Evolutionary conservation across 495 filamentous ascomycete species (phyloP).

Genomic region (Hypoxylon cercidicola): DNA sequence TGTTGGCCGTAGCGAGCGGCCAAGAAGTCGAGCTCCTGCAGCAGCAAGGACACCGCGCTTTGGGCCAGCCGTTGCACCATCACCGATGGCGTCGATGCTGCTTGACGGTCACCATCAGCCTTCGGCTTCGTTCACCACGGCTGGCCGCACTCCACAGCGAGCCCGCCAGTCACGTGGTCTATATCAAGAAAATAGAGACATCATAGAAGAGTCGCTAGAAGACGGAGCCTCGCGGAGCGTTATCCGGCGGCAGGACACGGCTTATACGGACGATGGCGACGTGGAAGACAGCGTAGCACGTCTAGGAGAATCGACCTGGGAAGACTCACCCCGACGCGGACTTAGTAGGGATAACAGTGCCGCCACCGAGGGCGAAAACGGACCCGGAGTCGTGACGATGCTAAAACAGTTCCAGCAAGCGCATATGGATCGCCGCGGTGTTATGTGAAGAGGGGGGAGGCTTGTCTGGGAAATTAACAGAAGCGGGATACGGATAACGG

Average conservation of each 20-base stretch:
- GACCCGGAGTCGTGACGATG: conserved; percentile 80
- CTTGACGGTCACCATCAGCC: conserved; percentile 91
- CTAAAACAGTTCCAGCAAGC: conserved; percentile 92
- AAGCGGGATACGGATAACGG: not conserved
- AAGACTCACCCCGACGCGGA: conserved; percentile 55
- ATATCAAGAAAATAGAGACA: conserved; percentile 54
- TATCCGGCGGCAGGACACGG: conserved; percentile 71
- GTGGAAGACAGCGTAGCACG: conserved; percentile 60
- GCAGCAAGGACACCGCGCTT: conserved; percentile 45
- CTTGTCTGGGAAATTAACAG: not conserved
- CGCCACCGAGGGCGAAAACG: conserved; percentile 50
- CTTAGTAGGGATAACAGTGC: conserved; percentile 56
- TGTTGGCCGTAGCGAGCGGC: conserved; percentile 57
- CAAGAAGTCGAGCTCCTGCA: conserved; percentile 40
- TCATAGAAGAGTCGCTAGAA: conserved; percentile 61
- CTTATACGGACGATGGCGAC: conserved; percentile 64
- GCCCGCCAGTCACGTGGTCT: conserved; percentile 52
- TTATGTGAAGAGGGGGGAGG: conserved; percentile 42
- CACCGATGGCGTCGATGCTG: conserved; percentile 76
- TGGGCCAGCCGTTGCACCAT: conserved; percentile 53
- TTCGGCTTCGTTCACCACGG: conserved; percentile 56
- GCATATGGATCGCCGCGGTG: conserved; percentile 69
- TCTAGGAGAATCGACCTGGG: conserved; percentile 64
- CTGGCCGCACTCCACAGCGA: conserved; percentile 55
- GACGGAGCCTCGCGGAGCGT: conserved; percentile 71